Percentiles rank a stretch among this genome's conserved stretches.
These are phyloP conservation scores for Geosiphon pyriformis DNA, from an alignment of 192 early-diverging fungal species.

Conservation along the genomic window DNA sequence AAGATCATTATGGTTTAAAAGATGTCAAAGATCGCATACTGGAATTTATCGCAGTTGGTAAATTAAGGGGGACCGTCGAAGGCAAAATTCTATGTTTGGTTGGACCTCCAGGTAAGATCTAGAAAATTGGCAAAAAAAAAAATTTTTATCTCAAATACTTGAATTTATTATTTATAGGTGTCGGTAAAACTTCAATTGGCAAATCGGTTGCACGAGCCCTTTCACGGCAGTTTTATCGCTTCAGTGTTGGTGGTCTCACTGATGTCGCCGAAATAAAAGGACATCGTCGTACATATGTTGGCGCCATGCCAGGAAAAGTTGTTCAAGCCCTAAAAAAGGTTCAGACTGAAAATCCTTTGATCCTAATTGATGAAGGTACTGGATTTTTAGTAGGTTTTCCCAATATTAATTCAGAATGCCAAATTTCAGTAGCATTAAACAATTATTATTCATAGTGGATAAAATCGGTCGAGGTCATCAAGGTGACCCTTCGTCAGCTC, in stretches of 20 bases:
- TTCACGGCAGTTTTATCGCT: constrained; percentile 91
- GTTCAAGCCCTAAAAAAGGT: constrained; percentile 98
- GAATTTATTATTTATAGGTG: constrained; percentile 42
- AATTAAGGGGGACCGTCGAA: constrained; percentile 90
- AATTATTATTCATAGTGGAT: constrained; percentile 75
- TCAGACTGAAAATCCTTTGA: constrained; percentile 95
- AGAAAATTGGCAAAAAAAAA: too few species aligned
- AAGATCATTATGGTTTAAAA: constrained; percentile 99
- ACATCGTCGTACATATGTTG: constrained; percentile 97
- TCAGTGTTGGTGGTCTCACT: constrained; percentile 93
- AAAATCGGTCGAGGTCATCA: constrained; percentile 97
- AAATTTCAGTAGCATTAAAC: too few species aligned
- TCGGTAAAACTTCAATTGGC: constrained; percentile 98
- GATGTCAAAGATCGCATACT: constrained; percentile 99
- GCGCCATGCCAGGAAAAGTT: constrained; percentile 99
- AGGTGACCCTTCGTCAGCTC: constrained; percentile 94
- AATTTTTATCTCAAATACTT: not conserved
- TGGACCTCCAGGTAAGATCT: constrained; percentile 81
- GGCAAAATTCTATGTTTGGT: constrained; percentile 97
- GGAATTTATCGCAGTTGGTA: constrained; percentile 98
- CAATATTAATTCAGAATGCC: too few species aligned
- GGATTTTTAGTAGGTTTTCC: too few species aligned
- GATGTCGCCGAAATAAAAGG: constrained; percentile 99
- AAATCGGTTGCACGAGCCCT: constrained; percentile 96
- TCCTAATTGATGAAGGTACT: constrained; percentile 90